These are phyloP conservation scores for Solanum raphanifolium DNA, from an alignment of 257 asterid species.

Conservation along the genomic window DNA sequence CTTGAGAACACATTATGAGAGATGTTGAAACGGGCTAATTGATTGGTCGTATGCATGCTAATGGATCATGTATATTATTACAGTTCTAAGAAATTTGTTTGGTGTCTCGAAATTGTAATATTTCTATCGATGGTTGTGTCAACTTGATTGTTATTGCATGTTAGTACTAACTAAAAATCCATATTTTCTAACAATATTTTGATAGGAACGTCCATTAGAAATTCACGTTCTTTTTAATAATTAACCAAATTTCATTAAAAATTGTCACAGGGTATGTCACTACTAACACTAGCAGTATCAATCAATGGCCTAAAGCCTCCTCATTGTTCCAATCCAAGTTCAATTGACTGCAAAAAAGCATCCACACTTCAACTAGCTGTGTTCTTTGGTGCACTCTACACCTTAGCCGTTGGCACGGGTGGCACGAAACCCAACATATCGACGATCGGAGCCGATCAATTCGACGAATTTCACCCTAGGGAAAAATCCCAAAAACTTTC, in stretches of 20 bases:
- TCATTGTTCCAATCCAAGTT: slow-evolving; percentile 40
- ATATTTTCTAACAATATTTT: not conserved
- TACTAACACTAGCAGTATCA: slow-evolving; percentile 64
- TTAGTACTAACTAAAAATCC: not conserved
- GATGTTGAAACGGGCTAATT: not conserved
- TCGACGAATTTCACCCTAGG: slow-evolving; percentile 68
- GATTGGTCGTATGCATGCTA: not conserved
- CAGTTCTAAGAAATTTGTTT: not conserved
- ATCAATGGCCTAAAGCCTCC: slow-evolving; percentile 55
- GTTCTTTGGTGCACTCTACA: slow-evolving; percentile 68
- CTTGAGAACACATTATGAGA: not conserved
- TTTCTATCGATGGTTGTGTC: not conserved
- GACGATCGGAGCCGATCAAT: slow-evolving; percentile 90
- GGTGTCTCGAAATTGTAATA: not conserved
- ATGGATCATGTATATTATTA: not conserved
- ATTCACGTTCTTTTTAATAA: not conserved
- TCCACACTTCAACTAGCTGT: slow-evolving; percentile 49
- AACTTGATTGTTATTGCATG: not conserved
- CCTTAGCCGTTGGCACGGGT: slow-evolving; percentile 71
- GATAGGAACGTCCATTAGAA: not conserved
- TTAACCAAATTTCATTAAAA: not conserved
- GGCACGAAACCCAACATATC: slow-evolving; percentile 90
- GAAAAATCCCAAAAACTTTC: slow-evolving; percentile 80
- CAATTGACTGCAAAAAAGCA: slow-evolving; percentile 36
- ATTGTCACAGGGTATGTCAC: slow-evolving; percentile 51